Base-by-base conservation (phyloP, 805 yeast genomes). In the Pichia heedii region DNA sequence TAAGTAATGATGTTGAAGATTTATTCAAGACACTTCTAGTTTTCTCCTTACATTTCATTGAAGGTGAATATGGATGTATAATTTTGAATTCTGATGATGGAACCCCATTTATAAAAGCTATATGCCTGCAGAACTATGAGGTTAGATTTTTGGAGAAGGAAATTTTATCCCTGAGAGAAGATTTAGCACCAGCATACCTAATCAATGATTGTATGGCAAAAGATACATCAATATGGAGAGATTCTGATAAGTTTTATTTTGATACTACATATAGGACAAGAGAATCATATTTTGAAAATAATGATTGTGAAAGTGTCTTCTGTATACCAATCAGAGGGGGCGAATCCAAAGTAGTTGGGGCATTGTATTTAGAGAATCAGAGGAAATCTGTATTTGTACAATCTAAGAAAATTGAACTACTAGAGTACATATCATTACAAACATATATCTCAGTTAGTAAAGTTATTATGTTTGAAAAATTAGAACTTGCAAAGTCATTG, bases 401-500 rank as follows among this genome's bases (percentile, higher is more conserved):
- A 47, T 56, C 62, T 11, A 53, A 56, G 11, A 66, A 66, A 44
- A 50, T 64, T n/a, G 71, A 69, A 42, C 53, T 73, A 38, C 56
- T 68, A 5, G 58, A 60, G 6, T 58, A 74, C 42, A 56, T 74
- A 34, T 69, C 76, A 45, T 66, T 75, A 0, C 79, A 74, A 50
- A 76, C 77, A 7, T 74, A 75, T 0, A 74, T 74, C 18, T 69
- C 79, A 2, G 56, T 74, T 21, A 69, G 67, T 27, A 74, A 74
- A 48, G 68, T 75, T 1, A 60, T 62, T 30, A 56, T 74, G 16
- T 74, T 71, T 51, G 53, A 61, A 11, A 73, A 71, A 49, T 70
- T 75, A 69, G 71, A 70, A 50, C 44, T 67, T 11, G 77, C 77
- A 1, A 74, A 69, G 47, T 72, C 65, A 41, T 75, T 75, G 8